Evolutionary conservation across 805 yeast species (phyloP).

Genomic region (Zygosaccharomyces lentus): DNA sequence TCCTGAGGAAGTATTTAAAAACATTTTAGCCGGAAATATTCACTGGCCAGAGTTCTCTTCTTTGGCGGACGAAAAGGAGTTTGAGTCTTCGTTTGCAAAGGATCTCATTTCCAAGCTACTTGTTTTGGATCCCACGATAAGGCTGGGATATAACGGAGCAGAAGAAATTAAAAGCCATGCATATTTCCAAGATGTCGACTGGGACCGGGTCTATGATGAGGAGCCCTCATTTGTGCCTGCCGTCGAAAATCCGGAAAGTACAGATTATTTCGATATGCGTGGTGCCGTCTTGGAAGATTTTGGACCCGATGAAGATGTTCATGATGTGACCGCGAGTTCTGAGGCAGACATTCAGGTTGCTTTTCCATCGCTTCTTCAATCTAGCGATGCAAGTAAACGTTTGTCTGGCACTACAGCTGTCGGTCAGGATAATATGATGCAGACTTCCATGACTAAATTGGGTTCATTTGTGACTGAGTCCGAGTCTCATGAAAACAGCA

Average conservation of each 20-base stretch:
- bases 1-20: slow-evolving; percentile 77
- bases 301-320: slow-evolving; percentile 23
- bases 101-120: slow-evolving; percentile 67
- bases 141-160: slow-evolving; percentile 79
- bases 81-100: slow-evolving; percentile 62
- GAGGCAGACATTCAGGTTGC: slow-evolving; percentile 18
- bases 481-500: slow-evolving; percentile 30
- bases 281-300: slow-evolving; percentile 67
- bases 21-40: slow-evolving; percentile 67
- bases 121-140: slow-evolving; percentile 53
- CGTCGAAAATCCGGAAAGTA: slow-evolving; percentile 73
- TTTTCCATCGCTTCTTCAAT: slow-evolving; percentile 35
- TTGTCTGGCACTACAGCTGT: slow-evolving; percentile 1
- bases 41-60: slow-evolving; percentile 76
- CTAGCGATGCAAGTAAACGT: slow-evolving; percentile 26
- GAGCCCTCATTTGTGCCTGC: slow-evolving; percentile 82
- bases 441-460: slow-evolving; percentile 25
- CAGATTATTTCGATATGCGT: slow-evolving; percentile 85
- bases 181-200: slow-evolving; percentile 65
- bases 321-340: slow-evolving; percentile 5
- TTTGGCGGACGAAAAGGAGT: slow-evolving; percentile 46
- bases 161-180: slow-evolving; percentile 76
- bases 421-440: slow-evolving; percentile 10
- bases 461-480: slow-evolving; percentile 31
- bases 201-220: slow-evolving; percentile 67